Evolutionary conservation across 106 monocot genomes (phyloP), one percentile per base, ranked within the genome.

Genomic region (Xerophyta viscosa): DNA sequence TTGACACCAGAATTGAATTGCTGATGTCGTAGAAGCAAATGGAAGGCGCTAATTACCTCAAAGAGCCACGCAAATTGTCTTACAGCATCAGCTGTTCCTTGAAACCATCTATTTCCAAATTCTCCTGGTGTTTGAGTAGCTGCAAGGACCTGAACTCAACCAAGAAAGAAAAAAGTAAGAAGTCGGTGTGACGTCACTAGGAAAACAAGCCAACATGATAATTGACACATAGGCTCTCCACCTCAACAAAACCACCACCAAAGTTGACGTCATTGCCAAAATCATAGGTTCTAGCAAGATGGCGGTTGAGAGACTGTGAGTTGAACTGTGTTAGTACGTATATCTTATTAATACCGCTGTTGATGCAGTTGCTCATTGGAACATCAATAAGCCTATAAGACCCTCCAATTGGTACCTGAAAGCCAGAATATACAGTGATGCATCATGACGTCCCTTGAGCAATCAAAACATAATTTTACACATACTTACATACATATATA

Each of bases 61-160:
- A 91, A 91, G 24, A 91, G 73, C 90, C 90, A 91, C 9, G 64
- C 66, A 66, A 91, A 91, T 61, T 81, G 90, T 45, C 90, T 77
- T n/a, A 91, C 84, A 51, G 84, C 90, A 70, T 91, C 90, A 30
- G 90, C 90, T 46, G 90, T 91, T 50, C 90, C 81, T 50, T 85
- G 84, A 53, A 84, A 91, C 91, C 85, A 91, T 11, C 71, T 81
- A 64, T 66, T 82, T 56, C 85, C 85, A 31, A 61, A 62, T 64
- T 90, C 74, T 29, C 89, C 89, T 29, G 80, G 67, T 48, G 79
- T 83, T 49, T 90, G 89, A 22, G 89, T 85, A 15, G 90, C 84
- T 14, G 81, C 90, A 31, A 91, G 57, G 13, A 90, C 74, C 84
- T 90, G 43, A 9, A 0, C 19, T 13, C 5, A 18, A 11, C 15